Evolutionary conservation across 192 early-diverging fungal genomes (phyloP).

Genomic region (Linnemannia exigua): DNA sequence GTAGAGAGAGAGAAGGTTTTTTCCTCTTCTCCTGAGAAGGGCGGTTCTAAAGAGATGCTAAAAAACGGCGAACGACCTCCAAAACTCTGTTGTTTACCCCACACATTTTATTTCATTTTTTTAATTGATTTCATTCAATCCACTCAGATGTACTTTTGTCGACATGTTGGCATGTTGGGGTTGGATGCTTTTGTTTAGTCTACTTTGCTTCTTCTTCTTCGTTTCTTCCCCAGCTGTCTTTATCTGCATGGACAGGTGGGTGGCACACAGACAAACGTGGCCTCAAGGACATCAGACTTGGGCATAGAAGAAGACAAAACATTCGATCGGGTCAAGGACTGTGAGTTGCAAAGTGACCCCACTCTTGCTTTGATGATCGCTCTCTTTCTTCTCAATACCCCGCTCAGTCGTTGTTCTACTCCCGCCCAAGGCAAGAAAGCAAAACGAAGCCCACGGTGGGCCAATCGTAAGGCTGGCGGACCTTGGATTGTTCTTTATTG

Average conservation of each 20-base stretch:
- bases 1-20: not conserved
- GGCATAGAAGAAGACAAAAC: not conserved
- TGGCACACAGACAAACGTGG: not conserved
- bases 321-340: not conserved
- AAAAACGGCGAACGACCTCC: conserved; percentile 11
- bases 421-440: not conserved
- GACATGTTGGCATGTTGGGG: not conserved
- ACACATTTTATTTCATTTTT: conserved; percentile 9
- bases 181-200: not conserved
- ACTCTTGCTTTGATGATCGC: conserved; percentile 3
- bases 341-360: not conserved
- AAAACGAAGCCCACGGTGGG: not conserved
- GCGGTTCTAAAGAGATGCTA: not conserved
- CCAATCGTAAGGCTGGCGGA: not conserved
- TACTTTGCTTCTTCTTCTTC: not conserved
- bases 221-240: not conserved
- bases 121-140: not conserved
- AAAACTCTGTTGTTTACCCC: conserved; percentile 1
- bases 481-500: not conserved
- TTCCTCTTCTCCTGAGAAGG: not conserved
- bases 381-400: not conserved
- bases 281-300: not conserved
- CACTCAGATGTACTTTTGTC: not conserved
- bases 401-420: not conserved
- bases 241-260: not conserved